phyloP scores from a whole-genome alignment of 1,284 basidiomycete genomes.

The Peniophora sp. region DNA sequence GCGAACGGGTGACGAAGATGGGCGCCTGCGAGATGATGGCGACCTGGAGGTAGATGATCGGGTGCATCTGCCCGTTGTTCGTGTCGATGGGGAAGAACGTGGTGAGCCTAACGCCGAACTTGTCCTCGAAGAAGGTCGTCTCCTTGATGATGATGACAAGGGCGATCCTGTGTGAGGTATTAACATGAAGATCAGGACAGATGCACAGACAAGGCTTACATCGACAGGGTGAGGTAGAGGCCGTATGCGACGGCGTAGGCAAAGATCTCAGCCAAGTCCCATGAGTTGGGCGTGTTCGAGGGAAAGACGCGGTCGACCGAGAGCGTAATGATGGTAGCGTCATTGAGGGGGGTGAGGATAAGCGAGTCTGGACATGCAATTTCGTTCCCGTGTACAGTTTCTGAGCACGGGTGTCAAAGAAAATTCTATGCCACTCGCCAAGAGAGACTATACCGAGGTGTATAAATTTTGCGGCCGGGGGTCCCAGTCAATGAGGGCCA shows the following conservation, averaged over 20 bases:
- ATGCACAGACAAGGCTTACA: constrained; percentile 38
- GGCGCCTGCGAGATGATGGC: constrained; percentile 98
- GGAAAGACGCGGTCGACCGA: constrained; percentile 96
- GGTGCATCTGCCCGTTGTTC: constrained; percentile 76
- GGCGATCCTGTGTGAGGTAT: constrained; percentile 43
- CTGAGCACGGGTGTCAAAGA: too few relatives aligned
- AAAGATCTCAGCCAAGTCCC: constrained; percentile 97
- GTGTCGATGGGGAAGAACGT: constrained; percentile 28
- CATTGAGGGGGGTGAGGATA: constrained; percentile 94
- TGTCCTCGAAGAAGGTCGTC: constrained; percentile 86
- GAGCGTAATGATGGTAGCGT: constrained; percentile 98
- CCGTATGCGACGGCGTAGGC: constrained; percentile 93
- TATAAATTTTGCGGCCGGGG: too few relatives aligned
- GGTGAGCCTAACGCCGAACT: constrained; percentile 67
- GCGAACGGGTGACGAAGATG: constrained; percentile 95
- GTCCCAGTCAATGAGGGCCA: too few relatives aligned
- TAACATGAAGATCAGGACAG: constrained; percentile 9
- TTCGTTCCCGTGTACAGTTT: too few relatives aligned
- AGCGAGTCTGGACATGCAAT: too few relatives aligned
- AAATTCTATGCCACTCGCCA: too few relatives aligned
- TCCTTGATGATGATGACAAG: constrained; percentile 82
- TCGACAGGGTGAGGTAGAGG: constrained; percentile 86
- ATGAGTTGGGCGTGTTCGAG: constrained; percentile 85
- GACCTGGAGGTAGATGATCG: constrained; percentile 84
- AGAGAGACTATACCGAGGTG: too few relatives aligned